Evolutionary conservation across 164 flowering plant genomes (phyloP).

Genomic region (Piper longum): DNA sequence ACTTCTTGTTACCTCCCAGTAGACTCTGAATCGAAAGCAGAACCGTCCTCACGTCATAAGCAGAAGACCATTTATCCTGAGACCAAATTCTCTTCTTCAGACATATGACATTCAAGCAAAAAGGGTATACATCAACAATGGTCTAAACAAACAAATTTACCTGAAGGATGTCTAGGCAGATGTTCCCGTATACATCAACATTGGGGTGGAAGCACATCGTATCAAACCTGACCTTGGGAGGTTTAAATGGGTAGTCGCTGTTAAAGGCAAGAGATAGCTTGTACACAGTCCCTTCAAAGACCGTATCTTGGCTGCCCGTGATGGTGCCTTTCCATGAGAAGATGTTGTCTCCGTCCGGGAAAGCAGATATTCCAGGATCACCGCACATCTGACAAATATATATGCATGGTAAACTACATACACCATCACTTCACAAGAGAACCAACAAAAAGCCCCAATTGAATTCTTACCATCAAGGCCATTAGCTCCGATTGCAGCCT

Average conservation of each 20-base stretch:
- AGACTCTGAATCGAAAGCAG: conserved; percentile 80
- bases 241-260: conserved; percentile 77
- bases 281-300: conserved; percentile 83
- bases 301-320: conserved; percentile 81
- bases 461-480: conserved; percentile 19
- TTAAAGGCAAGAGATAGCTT: conserved; percentile 62
- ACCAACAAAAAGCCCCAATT: neutral
- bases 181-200: conserved; percentile 73
- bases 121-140: neutral
- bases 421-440: neutral
- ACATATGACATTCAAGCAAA: neutral
- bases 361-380: conserved; percentile 71
- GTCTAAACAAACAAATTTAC: conserved; percentile 13
- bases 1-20: conserved; percentile 41
- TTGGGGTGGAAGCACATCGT: conserved; percentile 87
- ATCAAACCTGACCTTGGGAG: conserved; percentile 88
- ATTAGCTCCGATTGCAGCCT: conserved; percentile 22
- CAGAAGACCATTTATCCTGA: conserved; percentile 97
- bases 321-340: conserved; percentile 96
- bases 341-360: conserved; percentile 93
- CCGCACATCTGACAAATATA: conserved; percentile 58
- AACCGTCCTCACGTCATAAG: conserved; percentile 86
- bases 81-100: neutral
- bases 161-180: conserved; percentile 93
- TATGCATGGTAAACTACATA: neutral